Conservation (phyloP, 345 rosid species). For the Euphorbia pulcherrima region DNA sequence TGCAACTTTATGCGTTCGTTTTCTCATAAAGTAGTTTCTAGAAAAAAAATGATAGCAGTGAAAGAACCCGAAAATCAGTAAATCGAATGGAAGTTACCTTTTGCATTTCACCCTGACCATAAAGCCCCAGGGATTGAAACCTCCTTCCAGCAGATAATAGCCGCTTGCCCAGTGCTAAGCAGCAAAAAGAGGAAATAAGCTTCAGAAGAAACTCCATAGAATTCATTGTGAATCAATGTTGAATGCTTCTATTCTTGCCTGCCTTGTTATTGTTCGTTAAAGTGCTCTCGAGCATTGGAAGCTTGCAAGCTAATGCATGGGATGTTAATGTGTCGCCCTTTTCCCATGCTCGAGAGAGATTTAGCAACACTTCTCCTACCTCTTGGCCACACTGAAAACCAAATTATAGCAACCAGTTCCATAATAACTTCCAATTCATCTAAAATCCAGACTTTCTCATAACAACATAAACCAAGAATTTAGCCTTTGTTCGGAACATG, state of each 20-base stretch:
- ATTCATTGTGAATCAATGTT: conserved; percentile 21
- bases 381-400: conserved; percentile 70
- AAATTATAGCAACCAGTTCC: conserved; percentile 8
- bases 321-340: conserved; percentile 68
- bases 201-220: conserved; percentile 23
- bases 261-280: conserved; percentile 52
- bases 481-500: too few species aligned
- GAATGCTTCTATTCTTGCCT: conserved; percentile 48
- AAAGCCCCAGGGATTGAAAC: conserved; percentile 88
- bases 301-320: conserved; percentile 44
- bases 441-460: neutral
- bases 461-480: neutral
- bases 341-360: conserved; percentile 84
- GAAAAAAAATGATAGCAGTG: neutral
- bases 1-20: too few species aligned
- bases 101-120: conserved; percentile 83
- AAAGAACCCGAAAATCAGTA: conserved; percentile 21
- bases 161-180: conserved; percentile 81
- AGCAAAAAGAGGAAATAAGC: conserved; percentile 29
- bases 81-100: conserved; percentile 45
- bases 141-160: conserved; percentile 74
- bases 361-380: conserved; percentile 65
- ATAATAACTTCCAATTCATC: neutral
- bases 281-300: conserved; percentile 50
- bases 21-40: neutral